Evolutionary conservation across 495 filamentous ascomycete species (phyloP), one percentile per base, ranked within the genome.

Genomic region (Penicillium lagena): DNA sequence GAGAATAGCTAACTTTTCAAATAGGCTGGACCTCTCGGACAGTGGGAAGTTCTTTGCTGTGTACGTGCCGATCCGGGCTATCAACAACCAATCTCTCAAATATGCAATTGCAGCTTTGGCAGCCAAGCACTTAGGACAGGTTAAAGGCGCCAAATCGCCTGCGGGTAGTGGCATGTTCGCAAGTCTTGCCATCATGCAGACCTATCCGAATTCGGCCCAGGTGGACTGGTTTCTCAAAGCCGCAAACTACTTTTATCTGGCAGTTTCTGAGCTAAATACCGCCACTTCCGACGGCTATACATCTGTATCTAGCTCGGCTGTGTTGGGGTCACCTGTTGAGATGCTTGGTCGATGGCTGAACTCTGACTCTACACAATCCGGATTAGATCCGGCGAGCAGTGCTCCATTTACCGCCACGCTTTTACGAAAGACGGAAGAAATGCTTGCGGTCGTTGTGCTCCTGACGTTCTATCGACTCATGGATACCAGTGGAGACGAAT

Each of bases 161-260:
- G 1, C 50, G 37, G 1, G 54, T 53, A 10, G 60, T 10, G 32
- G 59, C 7, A 58, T 67, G 42, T 58, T 56, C 14, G 62, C 61
- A 5, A 67, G 55, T 15, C 60, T 63, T 14, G 59, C 67, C 5
- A 66, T 53, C 0, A 68, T 60, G 13, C 61, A 72, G 46, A 50
- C 42, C 7, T 73, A 73, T 38, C 66, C 66, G 8, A 70, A 68
- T 45, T 40, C 62, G 0, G 43, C 47, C 9, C 49, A 64, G 12
- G 61, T 63, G 5, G 67, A 73, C 32, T 73, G 69, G 69, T 62
- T 60, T 27, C 54, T 68, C 28, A 73, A 73, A 38, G 66, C 61
- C 12, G 60, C 61, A 22, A 71, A 70, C 37, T 73, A 73, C 40
- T 67, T 65, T 45, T 71, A 67, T 28, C 50, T 71, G 33, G 56